Conservation (phyloP, 2,329 filamentous ascomycete species). For the Fusarium nygamai region DNA sequence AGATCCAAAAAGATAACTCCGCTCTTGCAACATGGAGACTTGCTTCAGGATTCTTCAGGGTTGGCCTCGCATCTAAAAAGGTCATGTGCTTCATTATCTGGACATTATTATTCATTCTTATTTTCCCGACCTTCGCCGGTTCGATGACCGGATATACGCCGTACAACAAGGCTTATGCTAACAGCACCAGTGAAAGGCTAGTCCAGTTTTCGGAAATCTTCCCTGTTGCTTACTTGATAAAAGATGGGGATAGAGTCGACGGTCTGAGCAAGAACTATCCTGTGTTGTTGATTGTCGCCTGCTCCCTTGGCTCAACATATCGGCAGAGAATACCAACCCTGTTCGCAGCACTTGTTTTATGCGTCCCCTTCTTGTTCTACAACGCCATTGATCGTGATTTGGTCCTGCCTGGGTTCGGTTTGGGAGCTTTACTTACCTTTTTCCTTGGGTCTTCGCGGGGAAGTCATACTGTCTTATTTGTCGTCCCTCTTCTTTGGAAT, state of each 20-base stretch:
- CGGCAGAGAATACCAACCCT: too few species aligned
- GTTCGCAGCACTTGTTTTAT: too few species aligned
- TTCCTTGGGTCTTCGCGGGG: background rate
- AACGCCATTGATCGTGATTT: background rate
- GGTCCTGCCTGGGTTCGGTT: background rate
- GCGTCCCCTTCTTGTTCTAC: background rate
- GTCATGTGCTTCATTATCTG: background rate
- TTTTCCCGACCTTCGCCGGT: background rate
- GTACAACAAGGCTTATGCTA: background rate
- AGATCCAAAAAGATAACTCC: background rate
- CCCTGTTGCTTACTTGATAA: background rate
- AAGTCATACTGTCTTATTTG: background rate
- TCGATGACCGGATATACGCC: constrained; percentile 26
- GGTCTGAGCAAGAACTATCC: background rate
- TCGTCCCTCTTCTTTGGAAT: background rate
- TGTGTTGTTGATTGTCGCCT: background rate
- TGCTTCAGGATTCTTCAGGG: fast-evolving
- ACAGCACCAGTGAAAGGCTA: fast-evolving
- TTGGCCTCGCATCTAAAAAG: background rate
- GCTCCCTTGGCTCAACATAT: fast-evolving
- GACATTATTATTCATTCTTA: background rate
- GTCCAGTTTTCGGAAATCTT: fast-evolving
- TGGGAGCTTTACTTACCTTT: background rate
- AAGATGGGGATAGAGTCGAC: background rate
- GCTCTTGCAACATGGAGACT: fast-evolving